Percentiles rank a stretch among this genome's conserved stretches.
Conservation (phyloP, 257 asterid genomes). For the Lavandula angustifolia region DNA sequence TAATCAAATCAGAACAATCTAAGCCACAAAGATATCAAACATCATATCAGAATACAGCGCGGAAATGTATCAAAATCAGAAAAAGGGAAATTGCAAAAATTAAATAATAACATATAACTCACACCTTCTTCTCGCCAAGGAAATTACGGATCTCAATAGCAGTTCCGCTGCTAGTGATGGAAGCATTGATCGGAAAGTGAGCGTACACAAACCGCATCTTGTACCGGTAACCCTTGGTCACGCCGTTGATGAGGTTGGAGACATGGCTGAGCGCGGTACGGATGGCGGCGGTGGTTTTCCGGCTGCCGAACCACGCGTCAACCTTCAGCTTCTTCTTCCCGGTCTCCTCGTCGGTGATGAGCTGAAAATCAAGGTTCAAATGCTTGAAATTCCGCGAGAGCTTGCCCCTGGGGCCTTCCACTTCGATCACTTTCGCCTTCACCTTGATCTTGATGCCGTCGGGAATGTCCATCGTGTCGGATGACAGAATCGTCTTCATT, state of each 20-base stretch:
- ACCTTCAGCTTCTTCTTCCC: constrained; percentile 75
- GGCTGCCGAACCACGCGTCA: constrained; percentile 84
- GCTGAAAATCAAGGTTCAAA: constrained; percentile 76
- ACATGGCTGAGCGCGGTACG: constrained; percentile 88
- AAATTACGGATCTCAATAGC: constrained; percentile 85
- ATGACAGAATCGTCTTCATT: constrained; percentile 69
- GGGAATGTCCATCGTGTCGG: constrained; percentile 75
- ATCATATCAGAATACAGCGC: too few species aligned
- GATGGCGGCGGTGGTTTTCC: constrained; percentile 78
- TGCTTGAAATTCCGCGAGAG: constrained; percentile 70
- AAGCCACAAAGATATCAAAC: too few species aligned
- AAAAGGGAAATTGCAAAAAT: neutral
- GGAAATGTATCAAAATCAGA: too few species aligned
- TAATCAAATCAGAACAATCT: too few species aligned
- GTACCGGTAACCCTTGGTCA: constrained; percentile 77
- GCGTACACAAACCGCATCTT: constrained; percentile 91
- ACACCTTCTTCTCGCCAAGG: constrained; percentile 86
- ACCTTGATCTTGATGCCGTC: constrained; percentile 67
- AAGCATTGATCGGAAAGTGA: constrained; percentile 80
- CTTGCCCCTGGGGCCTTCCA: constrained; percentile 81
- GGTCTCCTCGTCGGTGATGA: constrained; percentile 59
- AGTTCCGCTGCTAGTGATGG: constrained; percentile 48
- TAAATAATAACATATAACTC: neutral
- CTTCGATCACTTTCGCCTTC: constrained; percentile 66
- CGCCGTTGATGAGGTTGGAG: constrained; percentile 67